phyloP scores from a whole-genome alignment of 805 yeast species.

The Yarrowia deformans region DNA sequence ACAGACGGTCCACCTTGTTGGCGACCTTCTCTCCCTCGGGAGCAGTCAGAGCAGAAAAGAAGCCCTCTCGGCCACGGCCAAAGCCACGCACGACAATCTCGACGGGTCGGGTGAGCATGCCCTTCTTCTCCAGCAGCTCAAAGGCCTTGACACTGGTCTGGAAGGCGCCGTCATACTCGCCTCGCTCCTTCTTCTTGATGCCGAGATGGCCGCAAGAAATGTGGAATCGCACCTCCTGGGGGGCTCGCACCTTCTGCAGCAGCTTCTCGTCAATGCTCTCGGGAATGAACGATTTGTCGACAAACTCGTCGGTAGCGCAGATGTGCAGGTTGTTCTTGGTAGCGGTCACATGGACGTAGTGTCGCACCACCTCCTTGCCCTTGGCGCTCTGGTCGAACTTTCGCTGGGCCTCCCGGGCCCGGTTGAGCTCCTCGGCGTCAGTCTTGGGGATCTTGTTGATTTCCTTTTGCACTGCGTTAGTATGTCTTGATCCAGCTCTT shows the following conservation, averaged over 20 bases:
- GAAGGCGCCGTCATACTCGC: slow-evolving; percentile 92
- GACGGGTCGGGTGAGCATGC: slow-evolving; percentile 63
- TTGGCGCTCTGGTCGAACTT: slow-evolving; percentile 30
- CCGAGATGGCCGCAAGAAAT: slow-evolving; percentile 87
- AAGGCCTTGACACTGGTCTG: slow-evolving; percentile 81
- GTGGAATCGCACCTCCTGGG: slow-evolving; percentile 73
- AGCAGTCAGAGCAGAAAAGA: slow-evolving; percentile 81
- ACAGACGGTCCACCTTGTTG: slow-evolving; percentile 69
- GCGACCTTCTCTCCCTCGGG: slow-evolving; percentile 81
- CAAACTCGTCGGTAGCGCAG: slow-evolving; percentile 34
- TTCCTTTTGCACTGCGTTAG: slow-evolving; percentile 38
- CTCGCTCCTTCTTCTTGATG: slow-evolving; percentile 86
- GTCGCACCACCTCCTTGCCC: slow-evolving; percentile 38
- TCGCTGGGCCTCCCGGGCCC: slow-evolving; percentile 35
- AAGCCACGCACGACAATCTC: slow-evolving; percentile 82
- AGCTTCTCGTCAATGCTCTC: slow-evolving; percentile 39
- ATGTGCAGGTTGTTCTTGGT: slow-evolving; percentile 38
- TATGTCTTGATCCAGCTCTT: not conserved
- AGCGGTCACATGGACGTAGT: slow-evolving; percentile 21
- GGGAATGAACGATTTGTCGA: slow-evolving; percentile 24
- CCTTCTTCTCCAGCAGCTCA: slow-evolving; percentile 69
- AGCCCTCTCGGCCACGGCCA: slow-evolving; percentile 90
- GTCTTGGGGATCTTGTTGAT: slow-evolving; percentile 37
- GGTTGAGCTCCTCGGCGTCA: slow-evolving; percentile 28
- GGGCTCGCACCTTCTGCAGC: slow-evolving; percentile 70